Evolutionary conservation across 441 rosid genomes (phyloP).

Genomic region (Croton setiger): DNA sequence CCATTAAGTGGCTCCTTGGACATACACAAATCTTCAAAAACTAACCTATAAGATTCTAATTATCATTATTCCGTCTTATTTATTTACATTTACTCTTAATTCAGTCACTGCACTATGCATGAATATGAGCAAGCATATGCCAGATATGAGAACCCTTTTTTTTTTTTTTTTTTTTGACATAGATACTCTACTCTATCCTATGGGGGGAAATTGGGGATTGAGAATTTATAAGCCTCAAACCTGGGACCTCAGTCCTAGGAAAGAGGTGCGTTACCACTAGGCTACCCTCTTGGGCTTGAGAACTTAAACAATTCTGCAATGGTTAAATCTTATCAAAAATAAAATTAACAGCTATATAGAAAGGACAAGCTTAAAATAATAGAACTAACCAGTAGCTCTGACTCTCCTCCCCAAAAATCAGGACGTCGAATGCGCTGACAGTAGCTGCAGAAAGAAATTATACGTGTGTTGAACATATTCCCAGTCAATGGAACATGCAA

Average conservation of each 20-base stretch:
- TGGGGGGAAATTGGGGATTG: no score
- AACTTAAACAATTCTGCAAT: no score
- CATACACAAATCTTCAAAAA: not conserved
- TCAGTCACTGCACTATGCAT: not conserved
- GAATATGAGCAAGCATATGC: not conserved
- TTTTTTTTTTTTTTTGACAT: no score
- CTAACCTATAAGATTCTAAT: not conserved
- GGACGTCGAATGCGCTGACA: constrained; percentile 65
- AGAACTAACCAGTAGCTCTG: constrained; percentile 78
- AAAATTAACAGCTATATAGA: not conserved
- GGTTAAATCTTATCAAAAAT: not conserved
- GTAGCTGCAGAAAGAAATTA: constrained; percentile 41
- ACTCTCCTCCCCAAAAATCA: constrained; percentile 97
- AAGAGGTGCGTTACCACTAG: no score
- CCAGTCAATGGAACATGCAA: not conserved
- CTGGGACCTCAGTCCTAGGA: no score
- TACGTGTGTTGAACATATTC: constrained; percentile 12
- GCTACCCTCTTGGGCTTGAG: no score
- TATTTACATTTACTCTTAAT: not conserved
- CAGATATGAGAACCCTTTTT: no score
- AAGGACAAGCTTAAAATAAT: not conserved
- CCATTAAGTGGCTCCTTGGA: not conserved
- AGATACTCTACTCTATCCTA: no score
- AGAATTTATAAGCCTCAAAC: no score
- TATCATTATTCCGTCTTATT: not conserved